These are phyloP conservation scores for Aspergillus taichungensis DNA, from an alignment of 495 filamentous ascomycete genomes.

Conservation along the genomic window DNA sequence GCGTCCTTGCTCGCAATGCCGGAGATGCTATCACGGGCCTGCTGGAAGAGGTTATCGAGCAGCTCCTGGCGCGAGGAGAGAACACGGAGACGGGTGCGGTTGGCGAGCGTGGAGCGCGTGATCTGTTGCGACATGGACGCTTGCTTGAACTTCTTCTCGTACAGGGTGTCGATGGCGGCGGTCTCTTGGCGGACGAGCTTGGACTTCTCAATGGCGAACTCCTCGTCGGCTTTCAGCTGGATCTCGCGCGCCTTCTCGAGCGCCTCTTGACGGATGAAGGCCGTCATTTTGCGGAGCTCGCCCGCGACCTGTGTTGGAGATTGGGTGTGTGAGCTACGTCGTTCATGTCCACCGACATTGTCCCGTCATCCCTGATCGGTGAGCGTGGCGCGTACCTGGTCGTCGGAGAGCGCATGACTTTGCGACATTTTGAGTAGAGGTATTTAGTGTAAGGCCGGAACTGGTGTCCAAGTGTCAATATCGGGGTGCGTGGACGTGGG, in stretches of 20 bases:
- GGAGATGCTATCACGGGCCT: constrained; percentile 56
- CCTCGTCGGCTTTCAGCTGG: constrained; percentile 93
- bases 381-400: constrained; percentile 59
- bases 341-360: constrained; percentile 10
- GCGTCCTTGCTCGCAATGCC: constrained; percentile 55
- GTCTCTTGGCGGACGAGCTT: constrained; percentile 96
- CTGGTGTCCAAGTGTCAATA: constrained; percentile 19
- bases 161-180: constrained; percentile 77
- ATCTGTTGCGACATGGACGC: constrained; percentile 96
- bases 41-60: constrained; percentile 84
- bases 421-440: constrained; percentile 67
- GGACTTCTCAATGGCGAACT: constrained; percentile 96
- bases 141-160: constrained; percentile 98
- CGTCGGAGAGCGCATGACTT: constrained; percentile 88
- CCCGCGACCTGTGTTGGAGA: constrained; percentile 61
- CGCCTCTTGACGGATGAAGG: constrained; percentile 99
- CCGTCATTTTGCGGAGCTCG: constrained; percentile 99
- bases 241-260: constrained; percentile 95
- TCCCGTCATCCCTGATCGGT: constrained; percentile 6
- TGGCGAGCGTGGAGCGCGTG: constrained; percentile 84
- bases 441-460: constrained; percentile 13
- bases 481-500: constrained; percentile 10
- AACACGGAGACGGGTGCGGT: constrained; percentile 86
- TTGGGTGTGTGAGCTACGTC: no score
- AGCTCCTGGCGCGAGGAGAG: constrained; percentile 80